Evolutionary conservation across 306 rosid genomes (phyloP).

Genomic region (Citrullus mucosospermus): DNA sequence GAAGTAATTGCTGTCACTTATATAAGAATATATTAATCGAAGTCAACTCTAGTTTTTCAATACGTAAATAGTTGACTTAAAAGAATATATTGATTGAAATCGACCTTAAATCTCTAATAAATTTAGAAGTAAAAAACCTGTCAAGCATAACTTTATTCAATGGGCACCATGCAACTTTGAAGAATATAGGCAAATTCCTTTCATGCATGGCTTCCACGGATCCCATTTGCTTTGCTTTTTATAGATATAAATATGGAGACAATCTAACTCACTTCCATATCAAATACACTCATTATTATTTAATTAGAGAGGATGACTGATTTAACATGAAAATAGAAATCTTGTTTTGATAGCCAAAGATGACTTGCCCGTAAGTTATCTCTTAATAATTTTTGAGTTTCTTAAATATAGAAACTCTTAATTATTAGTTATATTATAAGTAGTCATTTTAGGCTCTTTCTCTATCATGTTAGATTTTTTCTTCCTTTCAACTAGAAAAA

Average conservation of each 20-base stretch:
- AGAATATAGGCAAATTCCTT: background rate
- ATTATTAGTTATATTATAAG: background rate
- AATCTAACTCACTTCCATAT: background rate
- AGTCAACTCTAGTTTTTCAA: background rate
- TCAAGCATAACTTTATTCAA: background rate
- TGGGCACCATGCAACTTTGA: background rate
- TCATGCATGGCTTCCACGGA: background rate
- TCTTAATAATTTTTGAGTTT: background rate
- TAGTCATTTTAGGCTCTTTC: constrained; percentile 15
- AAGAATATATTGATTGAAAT: background rate
- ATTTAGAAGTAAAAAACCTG: background rate
- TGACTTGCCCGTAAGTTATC: background rate
- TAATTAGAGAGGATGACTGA: background rate
- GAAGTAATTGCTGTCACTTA: background rate
- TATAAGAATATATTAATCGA: background rate
- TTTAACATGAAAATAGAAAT: background rate
- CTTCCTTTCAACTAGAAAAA: background rate
- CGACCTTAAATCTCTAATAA: background rate
- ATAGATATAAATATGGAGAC: background rate
- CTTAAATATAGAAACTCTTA: background rate
- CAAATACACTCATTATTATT: background rate
- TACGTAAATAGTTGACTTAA: background rate
- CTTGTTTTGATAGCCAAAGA: background rate
- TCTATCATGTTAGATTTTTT: constrained; percentile 13
- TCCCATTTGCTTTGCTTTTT: background rate